Evolutionary conservation across 495 filamentous ascomycete genomes (phyloP), one percentile per base, ranked within the genome.

Genomic region (Hypoxylon cercidicola): DNA sequence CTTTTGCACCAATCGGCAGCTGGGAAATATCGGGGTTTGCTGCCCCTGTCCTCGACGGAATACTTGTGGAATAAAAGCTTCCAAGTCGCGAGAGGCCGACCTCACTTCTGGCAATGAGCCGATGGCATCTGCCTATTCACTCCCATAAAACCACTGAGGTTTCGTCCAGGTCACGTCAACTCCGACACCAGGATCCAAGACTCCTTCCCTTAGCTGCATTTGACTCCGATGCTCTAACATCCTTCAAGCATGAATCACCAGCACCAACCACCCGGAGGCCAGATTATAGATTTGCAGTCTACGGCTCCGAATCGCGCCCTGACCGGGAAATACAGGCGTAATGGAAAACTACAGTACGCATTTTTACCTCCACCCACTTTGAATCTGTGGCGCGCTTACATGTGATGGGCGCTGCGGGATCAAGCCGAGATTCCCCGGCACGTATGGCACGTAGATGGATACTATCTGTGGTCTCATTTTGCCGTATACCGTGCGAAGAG

Each of bases 261-360:
- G 18, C 46, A 43, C 10, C 62, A 66, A 46, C 55, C 70, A 13
- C 56, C 60, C 32, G 70, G 72, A 40, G 72, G 68, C 43, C 68
- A 72, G 55, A 73, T 73, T 41, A 66, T 75, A 63, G 64, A 75
- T 56, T 54, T 75, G 44, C 68, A 68, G 28, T 25, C 55, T 46
- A 37, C 58, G 3, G 15, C 64, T n/a, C 43, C 60, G n/a, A 48
- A 48, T 25, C 56, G 41, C 34, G 32, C 47, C 43, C 49, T 75
- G 34, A 73, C 65, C 1, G 59, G 62, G 23, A 73, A 56, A 53
- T 72, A 75, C 44, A 45, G 72, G 34, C 70, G 72, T 9, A 75
- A 75, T 61, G 72, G 72, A 28, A 75, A 73, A 59, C 37, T 75
- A 12, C 72, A 75, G 58, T 75, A 62, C 13, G 64, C 53, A 48